phyloP scores from a whole-genome alignment of 768 basidiomycete genomes.

The Podaxis pistillaris region DNA sequence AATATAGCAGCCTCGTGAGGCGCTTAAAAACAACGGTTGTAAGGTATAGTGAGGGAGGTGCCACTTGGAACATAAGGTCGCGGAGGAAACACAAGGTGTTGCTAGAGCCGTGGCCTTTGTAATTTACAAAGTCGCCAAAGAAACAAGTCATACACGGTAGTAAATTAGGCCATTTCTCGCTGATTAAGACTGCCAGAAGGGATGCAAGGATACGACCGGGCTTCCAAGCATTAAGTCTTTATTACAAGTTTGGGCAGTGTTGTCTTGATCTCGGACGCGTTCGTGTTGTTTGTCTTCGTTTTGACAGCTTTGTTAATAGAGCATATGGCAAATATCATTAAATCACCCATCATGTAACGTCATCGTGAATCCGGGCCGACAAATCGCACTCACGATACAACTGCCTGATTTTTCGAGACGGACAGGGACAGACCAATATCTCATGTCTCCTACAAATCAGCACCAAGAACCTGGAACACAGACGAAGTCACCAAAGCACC shows the following conservation, averaged over 20 bases:
- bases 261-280: neutral
- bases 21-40: neutral
- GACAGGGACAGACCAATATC: no score
- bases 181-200: neutral
- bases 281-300: constrained; percentile 3
- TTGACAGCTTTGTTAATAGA: neutral
- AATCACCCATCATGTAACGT: neutral
- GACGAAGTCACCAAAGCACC: no score
- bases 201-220: neutral
- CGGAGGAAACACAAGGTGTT: neutral
- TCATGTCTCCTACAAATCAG: no score
- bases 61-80: constrained; percentile 2
- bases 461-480: no score
- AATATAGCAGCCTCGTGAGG: neutral
- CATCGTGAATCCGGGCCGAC: no score
- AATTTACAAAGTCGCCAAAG: constrained; percentile 6
- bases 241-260: constrained; percentile 4
- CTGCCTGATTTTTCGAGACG: no score
- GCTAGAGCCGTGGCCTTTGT: neutral
- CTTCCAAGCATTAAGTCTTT: neutral
- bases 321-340: neutral
- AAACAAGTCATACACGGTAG: neutral
- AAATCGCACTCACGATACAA: no score
- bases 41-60: neutral
- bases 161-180: neutral